Base-by-base conservation (phyloP, 23 red algal genomes). In the Agarophyton chilense region DNA sequence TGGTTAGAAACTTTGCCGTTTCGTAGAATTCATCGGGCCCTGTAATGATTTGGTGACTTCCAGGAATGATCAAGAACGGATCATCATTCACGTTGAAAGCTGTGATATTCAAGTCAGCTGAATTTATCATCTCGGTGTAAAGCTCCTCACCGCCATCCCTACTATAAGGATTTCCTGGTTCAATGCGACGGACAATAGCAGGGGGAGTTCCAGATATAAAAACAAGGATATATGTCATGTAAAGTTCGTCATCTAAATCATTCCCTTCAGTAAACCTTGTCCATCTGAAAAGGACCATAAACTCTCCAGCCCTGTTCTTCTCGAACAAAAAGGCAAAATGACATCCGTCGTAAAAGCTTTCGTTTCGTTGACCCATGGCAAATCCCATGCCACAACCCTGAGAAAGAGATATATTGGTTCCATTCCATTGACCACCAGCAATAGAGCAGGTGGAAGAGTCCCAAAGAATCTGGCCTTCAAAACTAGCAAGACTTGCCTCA, bases 321-420 rank as follows among this genome's bases (percentile, higher is more conserved):
- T 92, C 68, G 29, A 92, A 92, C 31, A 26, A 32, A 39, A 83
- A 84, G 2, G 43, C 89, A 83, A 92, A 92, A 40, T 77, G 89
- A 33, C 16, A 41, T 56, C 72, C 86, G 52, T 79, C 86, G 38
- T 55, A 77, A 78, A 33, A 3, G 38, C 63, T 78, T 22, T 68
- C 51, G 73, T 90, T 90, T 43, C 47, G n/a, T 28, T 25, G 11
- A 51, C 72, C 86, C 52, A 47, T 47, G 22, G 72, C 46, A 49
- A 90, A 78, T 19, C 86, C 86, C 68, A 90, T 90, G 29, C 86
- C 86, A 34, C 86, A 90, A 10, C 86, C 86, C 25, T 58, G 57
- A 50, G 52, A 28, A 18, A 90, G 86, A 79, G 61, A 61, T n/a
- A 79, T 2, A n/a, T 28, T 22, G 51, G 32, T 58, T 63, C 86